Conservation (phyloP, 148 eudicot genomes). For the Amaranthus cruentus region DNA sequence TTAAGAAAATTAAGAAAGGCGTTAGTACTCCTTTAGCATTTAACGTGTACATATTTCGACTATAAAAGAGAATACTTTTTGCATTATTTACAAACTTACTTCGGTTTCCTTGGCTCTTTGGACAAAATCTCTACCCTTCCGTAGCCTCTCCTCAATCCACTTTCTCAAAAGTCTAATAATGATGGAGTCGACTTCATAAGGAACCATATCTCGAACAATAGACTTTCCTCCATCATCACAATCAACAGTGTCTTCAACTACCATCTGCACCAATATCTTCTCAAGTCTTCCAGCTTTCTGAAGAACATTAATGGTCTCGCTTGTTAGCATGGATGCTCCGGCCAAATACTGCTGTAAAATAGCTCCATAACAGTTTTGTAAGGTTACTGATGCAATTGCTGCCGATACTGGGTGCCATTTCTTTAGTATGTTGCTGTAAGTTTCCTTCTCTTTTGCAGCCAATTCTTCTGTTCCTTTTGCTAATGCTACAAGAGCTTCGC, state of each 20-base stretch:
- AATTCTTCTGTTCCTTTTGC: constrained; percentile 68
- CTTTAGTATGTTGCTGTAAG: constrained; percentile 55
- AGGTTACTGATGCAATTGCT: constrained; percentile 72
- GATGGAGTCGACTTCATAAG: constrained; percentile 76
- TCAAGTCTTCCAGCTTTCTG: constrained; percentile 80
- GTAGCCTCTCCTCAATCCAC: constrained; percentile 73
- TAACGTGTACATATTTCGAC: too few relatives aligned
- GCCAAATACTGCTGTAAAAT: constrained; percentile 58
- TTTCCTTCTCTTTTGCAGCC: constrained; percentile 67
- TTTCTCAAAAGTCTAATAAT: constrained; percentile 51
- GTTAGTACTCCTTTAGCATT: too few relatives aligned
- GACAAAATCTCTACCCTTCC: constrained; percentile 46
- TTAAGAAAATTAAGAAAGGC: constrained; percentile 10
- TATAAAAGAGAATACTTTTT: too few relatives aligned
- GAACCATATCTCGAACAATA: constrained; percentile 76
- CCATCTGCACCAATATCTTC: constrained; percentile 71
- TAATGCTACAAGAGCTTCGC: constrained; percentile 43
- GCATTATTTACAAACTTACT: constrained; percentile 36
- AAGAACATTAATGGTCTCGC: constrained; percentile 49
- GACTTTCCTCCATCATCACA: constrained; percentile 85
- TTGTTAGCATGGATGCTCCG: constrained; percentile 37
- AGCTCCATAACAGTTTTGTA: constrained; percentile 72
- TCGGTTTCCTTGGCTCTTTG: constrained; percentile 81
- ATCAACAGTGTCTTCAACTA: constrained; percentile 76
- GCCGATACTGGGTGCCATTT: constrained; percentile 84